Base-by-base conservation (phyloP, 2,329 filamentous ascomycete species). In the Fusarium sp. region DNA sequence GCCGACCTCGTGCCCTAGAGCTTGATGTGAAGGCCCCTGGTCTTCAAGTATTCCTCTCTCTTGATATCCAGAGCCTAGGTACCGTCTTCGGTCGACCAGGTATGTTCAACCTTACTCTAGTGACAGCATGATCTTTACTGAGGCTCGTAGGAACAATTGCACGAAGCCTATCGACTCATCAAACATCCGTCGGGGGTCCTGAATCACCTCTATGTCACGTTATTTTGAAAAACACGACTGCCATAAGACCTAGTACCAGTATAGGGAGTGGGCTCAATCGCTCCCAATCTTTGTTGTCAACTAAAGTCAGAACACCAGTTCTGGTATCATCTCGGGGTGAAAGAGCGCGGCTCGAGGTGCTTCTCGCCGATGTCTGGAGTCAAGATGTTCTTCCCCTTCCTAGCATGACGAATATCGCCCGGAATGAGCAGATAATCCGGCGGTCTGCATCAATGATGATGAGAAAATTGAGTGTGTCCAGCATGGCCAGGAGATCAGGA, bases 381-480 rank as follows among this genome's bases (percentile, higher is more conserved):
- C 89, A 90, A 50, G 92, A 96, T 56, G 79, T 88, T 19, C 80
- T 97, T 41, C 93, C 94, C 1, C 96, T 91, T 75, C 93, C 94
- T 17, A 93, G 93, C 2, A 94, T 97, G 87, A 87, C 86, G 32
- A 83, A 77, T 79, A 78, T 89, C 80, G 77, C 87, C 76, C 78
- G 88, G 81, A 80, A 91, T 71, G 88, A 97, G 71, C 88, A 92
- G 74, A 82, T 93, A 5, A 90, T 96, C 46, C 86, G 92, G 50
- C 88, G 87, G 40, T 93, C 91, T n/a, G 92, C 94, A 14, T 93
- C 92, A 35, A 92, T 92, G 1, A 88, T 97, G 75, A 97, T 97
- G 82, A 87, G 94, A 52, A 96, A 94, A 76, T 85, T 97, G 66
- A 97, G 92, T 78, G 90, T 93, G 74, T 90, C 91, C 48, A 94